Evolutionary conservation across 169 alveolate genomes (phyloP), one percentile per base, ranked within the genome.

Genomic region (Plasmodium reichenowi): DNA sequence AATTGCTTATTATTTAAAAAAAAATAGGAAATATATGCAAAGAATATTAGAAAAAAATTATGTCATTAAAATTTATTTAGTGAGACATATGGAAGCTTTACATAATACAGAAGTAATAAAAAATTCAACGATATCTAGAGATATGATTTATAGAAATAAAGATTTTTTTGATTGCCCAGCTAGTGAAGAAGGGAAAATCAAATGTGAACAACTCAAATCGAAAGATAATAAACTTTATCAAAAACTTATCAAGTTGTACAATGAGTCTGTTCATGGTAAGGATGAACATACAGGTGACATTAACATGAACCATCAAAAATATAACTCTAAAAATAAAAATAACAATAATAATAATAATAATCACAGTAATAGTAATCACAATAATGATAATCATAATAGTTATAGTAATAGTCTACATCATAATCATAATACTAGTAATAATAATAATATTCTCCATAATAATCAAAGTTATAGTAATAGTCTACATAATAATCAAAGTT

Each of bases 81-180:
- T 83, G 15, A 83, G 91, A 58, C 91, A 83, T 72, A 83, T 83
- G 83, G 91, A 83, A 68, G 91, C 91, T 15, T 7, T 2, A 45
- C 91, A 83, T 58, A 83, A 83, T 60, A 67, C 73, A 68, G 73
- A 68, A 68, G 74, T 68, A 48, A 2, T 83, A 4, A 64, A 83
- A 15, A 45, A 50, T 60, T 7, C 6, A 26, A 52, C 56, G n/a
- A 83, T 45, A 12, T 13, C 80, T 5, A 60, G 85, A 48, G 91
- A 83, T 60, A 26, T 83, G 12, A 68, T 83, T 32, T 83, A 68
- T 54, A 67, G 58, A 29, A 38, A 68, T 48, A 20, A 8, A n/a
- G 32, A 56, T 15, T 32, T 54, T 63, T 4, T 83, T n/a, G 91
- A 83, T 72, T 68, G 91, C 17, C 17, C 9, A 62, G 63, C 68